A percentile compares a stretch with the other conserved stretches of the same genome.
phyloP scores from a whole-genome alignment of 345 rosid species.

The Corymbia maculata region DNA sequence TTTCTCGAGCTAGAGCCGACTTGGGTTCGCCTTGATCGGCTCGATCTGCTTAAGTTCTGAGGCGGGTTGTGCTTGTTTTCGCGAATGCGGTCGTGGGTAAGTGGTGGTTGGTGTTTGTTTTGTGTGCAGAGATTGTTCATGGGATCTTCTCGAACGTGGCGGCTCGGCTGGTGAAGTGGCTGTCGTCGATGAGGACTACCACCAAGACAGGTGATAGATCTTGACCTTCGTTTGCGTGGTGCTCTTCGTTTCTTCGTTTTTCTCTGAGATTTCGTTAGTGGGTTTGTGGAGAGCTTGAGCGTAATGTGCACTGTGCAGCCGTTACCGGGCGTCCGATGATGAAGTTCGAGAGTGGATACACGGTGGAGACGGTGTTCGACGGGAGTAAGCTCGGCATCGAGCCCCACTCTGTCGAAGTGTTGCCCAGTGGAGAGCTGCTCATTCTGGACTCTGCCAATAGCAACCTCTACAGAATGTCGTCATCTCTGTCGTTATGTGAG shows the following conservation, averaged over 20 bases:
- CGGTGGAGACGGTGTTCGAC: constrained; percentile 95
- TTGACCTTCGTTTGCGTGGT: not conserved
- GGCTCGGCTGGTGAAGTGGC: constrained; percentile 73
- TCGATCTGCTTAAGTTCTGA: not conserved
- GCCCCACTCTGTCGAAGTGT: constrained; percentile 72
- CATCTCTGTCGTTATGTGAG: constrained; percentile 89
- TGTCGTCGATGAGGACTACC: constrained; percentile 17
- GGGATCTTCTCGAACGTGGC: constrained; percentile 66
- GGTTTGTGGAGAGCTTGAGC: not conserved
- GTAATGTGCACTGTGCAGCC: constrained; percentile 21
- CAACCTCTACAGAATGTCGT: constrained; percentile 82
- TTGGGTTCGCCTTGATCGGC: not conserved
- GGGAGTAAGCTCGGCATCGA: constrained; percentile 97
- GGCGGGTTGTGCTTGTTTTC: not conserved
- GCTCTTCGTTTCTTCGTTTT: not conserved
- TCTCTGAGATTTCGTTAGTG: not conserved
- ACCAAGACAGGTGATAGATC: constrained; percentile 75
- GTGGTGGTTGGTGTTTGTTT: not conserved
- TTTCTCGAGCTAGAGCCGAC: not conserved
- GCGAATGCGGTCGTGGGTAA: not conserved
- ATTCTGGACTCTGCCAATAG: constrained; percentile 87
- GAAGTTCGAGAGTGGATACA: constrained; percentile 92
- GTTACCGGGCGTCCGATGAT: constrained; percentile 80
- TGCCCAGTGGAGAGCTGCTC: constrained; percentile 80
- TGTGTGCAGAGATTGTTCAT: constrained; percentile 67